phyloP scores from a whole-genome alignment of 164 flowering plant species.

The Litsea cubeba region DNA sequence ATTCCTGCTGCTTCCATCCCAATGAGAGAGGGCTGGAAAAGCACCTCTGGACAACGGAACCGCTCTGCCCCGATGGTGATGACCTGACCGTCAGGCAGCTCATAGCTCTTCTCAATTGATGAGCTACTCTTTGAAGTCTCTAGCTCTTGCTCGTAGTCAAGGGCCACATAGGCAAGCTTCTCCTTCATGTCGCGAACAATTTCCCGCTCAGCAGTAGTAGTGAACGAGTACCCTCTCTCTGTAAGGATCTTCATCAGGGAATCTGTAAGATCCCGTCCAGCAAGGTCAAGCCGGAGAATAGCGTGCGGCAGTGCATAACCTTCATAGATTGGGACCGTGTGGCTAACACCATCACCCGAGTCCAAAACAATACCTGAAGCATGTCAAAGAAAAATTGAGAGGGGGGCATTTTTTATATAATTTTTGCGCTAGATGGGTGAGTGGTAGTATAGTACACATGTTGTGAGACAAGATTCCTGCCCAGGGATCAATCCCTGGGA shows the following conservation, averaged over 20 bases:
- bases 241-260: constrained; percentile 61
- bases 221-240: constrained; percentile 56
- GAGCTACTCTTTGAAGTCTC: constrained; percentile 54
- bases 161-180: constrained; percentile 59
- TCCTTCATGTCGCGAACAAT: constrained; percentile 61
- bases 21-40: constrained; percentile 65
- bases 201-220: constrained; percentile 62
- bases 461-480: too few species aligned
- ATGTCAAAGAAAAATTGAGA: not conserved
- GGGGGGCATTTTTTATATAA: too few species aligned
- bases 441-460: too few species aligned
- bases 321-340: constrained; percentile 56
- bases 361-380: constrained; percentile 50
- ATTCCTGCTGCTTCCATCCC: constrained; percentile 60
- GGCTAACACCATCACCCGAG: constrained; percentile 59
- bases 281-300: constrained; percentile 59
- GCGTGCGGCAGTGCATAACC: constrained; percentile 64
- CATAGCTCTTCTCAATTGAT: constrained; percentile 60
- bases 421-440: too few species aligned
- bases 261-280: constrained; percentile 65
- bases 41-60: constrained; percentile 67
- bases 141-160: constrained; percentile 59
- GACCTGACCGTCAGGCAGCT: constrained; percentile 58
- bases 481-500: too few species aligned
- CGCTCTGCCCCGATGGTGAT: constrained; percentile 65